Evolutionary conservation across 768 basidiomycete species (phyloP).

Genomic region (Termitomyces sp.): DNA sequence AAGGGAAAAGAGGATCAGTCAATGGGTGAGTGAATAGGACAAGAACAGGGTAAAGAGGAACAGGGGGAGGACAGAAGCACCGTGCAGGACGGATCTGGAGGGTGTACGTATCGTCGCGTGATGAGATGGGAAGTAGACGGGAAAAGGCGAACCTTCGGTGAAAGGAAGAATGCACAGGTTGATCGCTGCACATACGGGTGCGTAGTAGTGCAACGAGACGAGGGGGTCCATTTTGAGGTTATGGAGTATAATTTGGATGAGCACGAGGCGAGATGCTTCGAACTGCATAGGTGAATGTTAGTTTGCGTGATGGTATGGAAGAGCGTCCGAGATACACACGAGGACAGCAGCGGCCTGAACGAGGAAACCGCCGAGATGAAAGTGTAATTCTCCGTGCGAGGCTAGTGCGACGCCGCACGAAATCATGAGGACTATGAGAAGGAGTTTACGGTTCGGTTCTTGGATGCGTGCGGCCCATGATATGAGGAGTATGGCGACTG

Average conservation of each 20-base stretch:
- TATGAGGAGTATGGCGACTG: constrained; percentile 88
- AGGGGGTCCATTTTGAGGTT: constrained; percentile 98
- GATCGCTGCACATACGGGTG: constrained; percentile 89
- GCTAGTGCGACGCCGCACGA: constrained; percentile 86
- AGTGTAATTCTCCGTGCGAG: constrained; percentile 82
- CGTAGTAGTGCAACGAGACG: constrained; percentile 93
- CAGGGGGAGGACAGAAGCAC: too few relatives aligned
- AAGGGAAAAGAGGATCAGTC: too few relatives aligned
- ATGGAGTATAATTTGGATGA: constrained; percentile 93
- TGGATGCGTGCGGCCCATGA: constrained; percentile 88
- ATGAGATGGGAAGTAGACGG: too few relatives aligned
- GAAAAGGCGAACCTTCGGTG: constrained; percentile 63
- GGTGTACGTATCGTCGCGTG: too few relatives aligned
- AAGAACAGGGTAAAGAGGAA: too few relatives aligned
- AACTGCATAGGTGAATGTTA: constrained; percentile 35
- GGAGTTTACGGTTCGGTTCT: constrained; percentile 78
- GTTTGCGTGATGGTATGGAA: neutral
- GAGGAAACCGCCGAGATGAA: constrained; percentile 83
- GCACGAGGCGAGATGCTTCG: constrained; percentile 90
- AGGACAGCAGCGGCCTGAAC: constrained; percentile 83
- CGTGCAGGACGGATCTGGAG: too few relatives aligned
- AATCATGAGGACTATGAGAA: constrained; percentile 84
- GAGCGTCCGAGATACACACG: constrained; percentile 38
- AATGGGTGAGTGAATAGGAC: too few relatives aligned
- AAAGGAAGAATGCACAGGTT: constrained; percentile 85